These are phyloP conservation scores for Hymenoscyphus fructigenus DNA, from an alignment of 2,329 filamentous ascomycete genomes.

Conservation along the genomic window DNA sequence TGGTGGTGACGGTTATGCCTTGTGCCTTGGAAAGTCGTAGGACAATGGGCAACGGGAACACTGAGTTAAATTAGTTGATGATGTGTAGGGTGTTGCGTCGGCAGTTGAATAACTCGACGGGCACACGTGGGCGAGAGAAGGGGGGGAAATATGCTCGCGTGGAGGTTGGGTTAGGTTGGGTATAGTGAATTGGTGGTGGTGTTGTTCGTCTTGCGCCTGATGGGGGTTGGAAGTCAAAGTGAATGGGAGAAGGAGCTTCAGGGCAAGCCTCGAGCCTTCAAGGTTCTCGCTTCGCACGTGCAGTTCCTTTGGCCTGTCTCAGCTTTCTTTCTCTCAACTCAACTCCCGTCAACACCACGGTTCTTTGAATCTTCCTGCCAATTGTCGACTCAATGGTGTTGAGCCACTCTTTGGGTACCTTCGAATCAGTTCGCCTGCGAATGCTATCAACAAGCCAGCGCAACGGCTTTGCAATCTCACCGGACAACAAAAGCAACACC, in stretches of 20 bases:
- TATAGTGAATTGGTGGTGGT: neutral
- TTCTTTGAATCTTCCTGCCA: too few species aligned
- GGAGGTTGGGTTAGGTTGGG: neutral
- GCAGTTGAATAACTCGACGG: slow-evolving; percentile 1
- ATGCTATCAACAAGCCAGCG: too few species aligned
- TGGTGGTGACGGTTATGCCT: slow-evolving; percentile 9
- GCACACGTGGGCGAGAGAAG: neutral
- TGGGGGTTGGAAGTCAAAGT: neutral
- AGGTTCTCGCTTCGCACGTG: neutral
- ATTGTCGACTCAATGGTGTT: too few species aligned
- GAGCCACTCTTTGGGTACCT: too few species aligned
- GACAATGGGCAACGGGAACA: slow-evolving; percentile 5
- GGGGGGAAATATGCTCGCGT: neutral
- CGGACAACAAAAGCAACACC: neutral
- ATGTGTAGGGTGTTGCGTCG: neutral
- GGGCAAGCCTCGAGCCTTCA: neutral
- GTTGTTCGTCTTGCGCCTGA: neutral
- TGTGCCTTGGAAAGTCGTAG: slow-evolving; percentile 24
- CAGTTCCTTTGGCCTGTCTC: neutral
- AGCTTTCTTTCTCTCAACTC: neutral
- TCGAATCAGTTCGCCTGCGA: too few species aligned
- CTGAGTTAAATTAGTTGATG: neutral
- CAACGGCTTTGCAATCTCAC: too few species aligned
- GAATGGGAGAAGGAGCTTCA: neutral
- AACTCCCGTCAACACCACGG: too few species aligned